Evolutionary conservation across 495 filamentous ascomycete genomes (phyloP).

Genomic region (Platismatia glauca): DNA sequence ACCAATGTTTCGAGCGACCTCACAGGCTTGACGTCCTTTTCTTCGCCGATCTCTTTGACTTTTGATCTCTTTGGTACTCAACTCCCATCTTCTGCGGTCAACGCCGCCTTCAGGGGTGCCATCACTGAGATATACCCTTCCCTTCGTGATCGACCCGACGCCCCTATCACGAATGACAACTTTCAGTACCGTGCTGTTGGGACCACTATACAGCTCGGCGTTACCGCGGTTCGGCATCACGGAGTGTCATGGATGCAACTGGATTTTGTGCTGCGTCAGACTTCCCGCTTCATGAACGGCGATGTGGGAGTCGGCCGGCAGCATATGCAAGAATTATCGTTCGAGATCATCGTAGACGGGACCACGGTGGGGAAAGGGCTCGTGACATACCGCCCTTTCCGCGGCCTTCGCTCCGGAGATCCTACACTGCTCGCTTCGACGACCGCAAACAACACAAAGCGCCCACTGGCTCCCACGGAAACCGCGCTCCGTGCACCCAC

Average conservation of each 20-base stretch:
- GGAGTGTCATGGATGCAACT: neutral
- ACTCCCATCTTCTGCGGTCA: neutral
- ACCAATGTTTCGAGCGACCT: neutral
- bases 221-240: neutral
- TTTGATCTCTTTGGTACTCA: neutral
- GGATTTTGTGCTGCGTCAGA: neutral
- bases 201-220: neutral
- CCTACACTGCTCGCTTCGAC: neutral
- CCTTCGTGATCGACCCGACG: neutral
- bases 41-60: neutral
- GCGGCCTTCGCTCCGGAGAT: neutral
- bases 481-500: neutral
- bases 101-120: neutral
- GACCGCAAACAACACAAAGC: neutral
- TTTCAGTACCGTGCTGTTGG: neutral
- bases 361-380: neutral
- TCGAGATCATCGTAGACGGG: neutral
- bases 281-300: neutral
- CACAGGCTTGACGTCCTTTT: neutral
- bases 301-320: neutral
- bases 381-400: neutral
- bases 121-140: neutral
- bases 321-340: neutral
- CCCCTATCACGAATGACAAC: neutral
- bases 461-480: neutral